phyloP scores from a whole-genome alignment of 306 rosid genomes.

The Rosa lucieae region DNA sequence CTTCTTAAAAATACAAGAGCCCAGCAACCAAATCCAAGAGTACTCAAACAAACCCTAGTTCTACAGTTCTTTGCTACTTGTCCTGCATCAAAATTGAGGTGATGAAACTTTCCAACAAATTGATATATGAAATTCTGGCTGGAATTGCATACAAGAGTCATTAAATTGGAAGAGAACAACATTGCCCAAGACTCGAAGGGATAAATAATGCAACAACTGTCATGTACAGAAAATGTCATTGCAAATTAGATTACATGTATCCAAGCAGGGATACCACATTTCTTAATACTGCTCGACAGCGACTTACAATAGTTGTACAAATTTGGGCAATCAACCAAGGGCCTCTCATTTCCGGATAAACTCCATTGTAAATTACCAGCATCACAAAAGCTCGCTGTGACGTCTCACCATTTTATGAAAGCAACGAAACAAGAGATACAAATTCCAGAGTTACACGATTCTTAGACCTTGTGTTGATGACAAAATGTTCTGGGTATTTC shows the following conservation, averaged over 20 bases:
- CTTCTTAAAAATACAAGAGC: too few species aligned
- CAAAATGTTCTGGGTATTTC: constrained; percentile 97
- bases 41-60: too few species aligned
- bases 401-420: constrained; percentile 46
- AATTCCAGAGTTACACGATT: constrained; percentile 78
- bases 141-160: not conserved
- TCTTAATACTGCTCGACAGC: not conserved
- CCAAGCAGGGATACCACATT: not conserved
- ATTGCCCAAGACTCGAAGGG: not conserved
- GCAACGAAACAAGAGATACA: constrained; percentile 91
- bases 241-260: constrained; percentile 12
- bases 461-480: constrained; percentile 95
- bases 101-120: not conserved
- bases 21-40: too few species aligned
- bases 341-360: not conserved
- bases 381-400: not conserved
- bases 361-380: constrained; percentile 14
- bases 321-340: constrained; percentile 4
- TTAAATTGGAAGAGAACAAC: not conserved
- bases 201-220: not conserved
- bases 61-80: too few species aligned
- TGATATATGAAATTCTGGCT: not conserved
- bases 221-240: constrained; percentile 15
- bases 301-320: constrained; percentile 1
- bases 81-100: not conserved